A percentile compares a stretch with the other conserved stretches of the same genome.
Evolutionary conservation across 78 protist genomes (phyloP).

Genomic region (Dictyostelium purpureum): DNA sequence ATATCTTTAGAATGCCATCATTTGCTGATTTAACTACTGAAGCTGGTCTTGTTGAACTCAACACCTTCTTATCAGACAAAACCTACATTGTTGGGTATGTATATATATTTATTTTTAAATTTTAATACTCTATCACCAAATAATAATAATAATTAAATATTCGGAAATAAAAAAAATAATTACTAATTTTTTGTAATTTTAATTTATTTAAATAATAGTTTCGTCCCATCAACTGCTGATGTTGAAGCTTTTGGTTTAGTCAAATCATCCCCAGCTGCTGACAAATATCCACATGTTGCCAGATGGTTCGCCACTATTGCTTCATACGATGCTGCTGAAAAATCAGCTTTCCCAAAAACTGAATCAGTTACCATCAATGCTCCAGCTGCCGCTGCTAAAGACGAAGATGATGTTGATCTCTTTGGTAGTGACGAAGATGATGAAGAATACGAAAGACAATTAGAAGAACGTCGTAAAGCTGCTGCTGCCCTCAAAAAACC

Average conservation of each 20-base stretch:
- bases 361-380: slow-evolving; percentile 27
- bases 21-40: slow-evolving; percentile 78
- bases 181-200: background rate
- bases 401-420: slow-evolving; percentile 87
- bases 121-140: background rate
- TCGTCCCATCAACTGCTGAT: slow-evolving; percentile 84
- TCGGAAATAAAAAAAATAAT: background rate
- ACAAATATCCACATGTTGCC: slow-evolving; percentile 77
- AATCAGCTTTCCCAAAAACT: slow-evolving; percentile 20
- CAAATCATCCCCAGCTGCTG: slow-evolving; percentile 70
- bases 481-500: slow-evolving; percentile 75
- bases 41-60: slow-evolving; percentile 75
- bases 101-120: background rate
- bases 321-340: slow-evolving; percentile 72
- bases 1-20: slow-evolving; percentile 61
- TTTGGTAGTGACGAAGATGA: slow-evolving; percentile 88
- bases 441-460: slow-evolving; percentile 71
- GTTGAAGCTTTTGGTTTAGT: slow-evolving; percentile 64
- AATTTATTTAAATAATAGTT: slow-evolving; percentile 20
- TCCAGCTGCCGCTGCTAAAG: slow-evolving; percentile 68
- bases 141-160: background rate
- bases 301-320: slow-evolving; percentile 87
- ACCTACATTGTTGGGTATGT: slow-evolving; percentile 84
- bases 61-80: slow-evolving; percentile 79
- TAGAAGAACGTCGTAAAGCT: slow-evolving; percentile 62